Conservation (phyloP, 441 rosid species). For the Gossypium gossypioides region DNA sequence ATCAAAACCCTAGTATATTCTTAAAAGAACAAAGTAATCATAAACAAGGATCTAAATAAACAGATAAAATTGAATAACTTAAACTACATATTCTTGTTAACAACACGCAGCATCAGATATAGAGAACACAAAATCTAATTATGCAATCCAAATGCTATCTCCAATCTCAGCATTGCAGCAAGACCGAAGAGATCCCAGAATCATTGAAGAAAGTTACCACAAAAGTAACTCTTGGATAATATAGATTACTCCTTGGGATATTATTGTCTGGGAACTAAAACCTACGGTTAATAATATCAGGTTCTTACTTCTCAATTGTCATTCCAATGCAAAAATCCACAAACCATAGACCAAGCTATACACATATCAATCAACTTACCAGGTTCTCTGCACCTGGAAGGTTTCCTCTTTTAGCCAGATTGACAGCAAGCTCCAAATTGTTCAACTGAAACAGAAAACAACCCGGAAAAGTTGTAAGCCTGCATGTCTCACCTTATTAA, state of each 20-base stretch:
- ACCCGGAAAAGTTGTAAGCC: conserved; percentile 12
- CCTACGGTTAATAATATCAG: neutral
- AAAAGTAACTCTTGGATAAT: neutral
- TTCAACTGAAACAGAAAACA: conserved; percentile 44
- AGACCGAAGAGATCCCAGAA: neutral
- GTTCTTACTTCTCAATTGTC: neutral
- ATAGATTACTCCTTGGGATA: neutral
- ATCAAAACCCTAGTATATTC: conserved; percentile 13
- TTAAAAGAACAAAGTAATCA: neutral
- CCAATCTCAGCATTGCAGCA: neutral
- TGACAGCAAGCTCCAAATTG: conserved; percentile 87
- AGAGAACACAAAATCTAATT: neutral
- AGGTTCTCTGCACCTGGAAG: conserved; percentile 89
- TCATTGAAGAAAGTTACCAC: neutral
- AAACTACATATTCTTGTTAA: neutral
- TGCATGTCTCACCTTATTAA: neutral
- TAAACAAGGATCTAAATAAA: neutral
- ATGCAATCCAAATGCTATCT: neutral
- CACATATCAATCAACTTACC: conserved; percentile 32
- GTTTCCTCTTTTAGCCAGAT: conserved; percentile 88
- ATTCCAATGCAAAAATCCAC: neutral
- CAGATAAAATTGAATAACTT: neutral
- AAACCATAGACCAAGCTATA: neutral
- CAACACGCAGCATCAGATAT: neutral
- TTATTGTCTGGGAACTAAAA: neutral